These are phyloP conservation scores for Clarireedia hainanense DNA, from an alignment of 2,329 filamentous ascomycete genomes.

Conservation along the genomic window DNA sequence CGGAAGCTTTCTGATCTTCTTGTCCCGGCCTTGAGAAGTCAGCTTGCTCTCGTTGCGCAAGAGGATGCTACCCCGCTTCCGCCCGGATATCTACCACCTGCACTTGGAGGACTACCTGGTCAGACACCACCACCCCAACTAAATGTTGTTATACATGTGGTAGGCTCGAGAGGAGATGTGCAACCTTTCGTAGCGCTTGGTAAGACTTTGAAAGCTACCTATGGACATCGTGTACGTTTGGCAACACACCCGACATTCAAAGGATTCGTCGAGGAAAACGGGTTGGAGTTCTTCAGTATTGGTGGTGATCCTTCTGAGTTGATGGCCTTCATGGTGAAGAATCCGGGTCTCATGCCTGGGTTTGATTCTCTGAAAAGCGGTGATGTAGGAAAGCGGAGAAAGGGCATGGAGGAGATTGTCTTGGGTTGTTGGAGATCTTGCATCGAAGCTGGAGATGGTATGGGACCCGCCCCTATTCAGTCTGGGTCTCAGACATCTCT, in stretches of 20 bases:
- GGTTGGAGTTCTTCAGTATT: slow-evolving; percentile 67
- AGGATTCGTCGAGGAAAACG: slow-evolving; percentile 60
- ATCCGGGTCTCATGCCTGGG: slow-evolving; percentile 77
- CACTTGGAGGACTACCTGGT: slow-evolving; percentile 55
- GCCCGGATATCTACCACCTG: slow-evolving; percentile 65
- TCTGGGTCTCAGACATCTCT: slow-evolving; percentile 20
- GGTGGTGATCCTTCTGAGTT: slow-evolving; percentile 69
- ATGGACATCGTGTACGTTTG: slow-evolving; percentile 64
- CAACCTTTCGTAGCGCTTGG: slow-evolving; percentile 69
- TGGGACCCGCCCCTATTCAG: slow-evolving; percentile 14
- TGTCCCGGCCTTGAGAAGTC: slow-evolving; percentile 55
- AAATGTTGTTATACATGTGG: slow-evolving; percentile 68
- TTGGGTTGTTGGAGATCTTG: slow-evolving; percentile 82
- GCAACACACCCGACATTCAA: slow-evolving; percentile 66
- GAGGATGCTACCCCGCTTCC: slow-evolving; percentile 46
- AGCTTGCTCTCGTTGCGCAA: slow-evolving; percentile 32
- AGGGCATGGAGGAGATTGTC: slow-evolving; percentile 72
- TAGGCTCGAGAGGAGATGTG: slow-evolving; percentile 67
- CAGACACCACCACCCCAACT: slow-evolving; percentile 50
- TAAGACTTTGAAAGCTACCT: slow-evolving; percentile 53
- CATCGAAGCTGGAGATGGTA: slow-evolving; percentile 67
- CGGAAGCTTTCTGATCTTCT: slow-evolving; percentile 59
- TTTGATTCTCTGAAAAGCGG: slow-evolving; percentile 69
- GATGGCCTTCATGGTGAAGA: slow-evolving; percentile 90
- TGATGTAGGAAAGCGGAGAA: slow-evolving; percentile 66